phyloP scores from a whole-genome alignment of 352 stramenopile genomes.

The Globisporangium barbulae region DNA sequence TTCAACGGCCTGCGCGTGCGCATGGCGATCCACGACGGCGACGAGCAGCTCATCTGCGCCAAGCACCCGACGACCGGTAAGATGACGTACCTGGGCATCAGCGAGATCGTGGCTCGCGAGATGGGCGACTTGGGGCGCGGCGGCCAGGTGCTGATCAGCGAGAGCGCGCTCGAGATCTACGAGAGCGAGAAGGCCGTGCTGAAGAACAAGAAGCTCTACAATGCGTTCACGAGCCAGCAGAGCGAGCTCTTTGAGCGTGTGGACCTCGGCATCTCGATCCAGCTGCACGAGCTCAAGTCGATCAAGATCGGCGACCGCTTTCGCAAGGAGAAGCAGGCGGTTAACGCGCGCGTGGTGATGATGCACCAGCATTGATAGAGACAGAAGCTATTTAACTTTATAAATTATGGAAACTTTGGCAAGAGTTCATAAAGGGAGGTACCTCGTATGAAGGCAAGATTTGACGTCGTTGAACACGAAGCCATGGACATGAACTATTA shows the following conservation, averaged over 20 bases:
- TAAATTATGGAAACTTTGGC: not conserved
- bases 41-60: constrained; percentile 56
- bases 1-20: constrained; percentile 74
- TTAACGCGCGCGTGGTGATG: constrained; percentile 17
- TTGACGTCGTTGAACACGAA: no score
- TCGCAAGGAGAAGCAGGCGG: constrained; percentile 18
- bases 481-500: no score
- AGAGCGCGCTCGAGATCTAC: constrained; percentile 41
- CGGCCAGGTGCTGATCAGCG: constrained; percentile 69
- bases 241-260: constrained; percentile 31
- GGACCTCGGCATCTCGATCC: constrained; percentile 36
- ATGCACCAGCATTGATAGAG: constrained; percentile 14
- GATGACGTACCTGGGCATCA: constrained; percentile 70
- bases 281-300: constrained; percentile 39
- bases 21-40: constrained; percentile 76
- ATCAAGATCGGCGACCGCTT: constrained; percentile 40
- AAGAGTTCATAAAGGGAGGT: no score
- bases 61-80: constrained; percentile 74
- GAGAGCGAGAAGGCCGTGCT: constrained; percentile 26
- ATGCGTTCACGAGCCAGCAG: constrained; percentile 24
- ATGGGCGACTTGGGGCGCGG: constrained; percentile 62
- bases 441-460: no score
- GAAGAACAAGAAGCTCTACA: constrained; percentile 15
- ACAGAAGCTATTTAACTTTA: not conserved
- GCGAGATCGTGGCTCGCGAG: constrained; percentile 64